Percentiles rank a stretch among this genome's conserved stretches.
Conservation (phyloP, 2,329 filamentous ascomycete species). For the Ophiostoma australiae region DNA sequence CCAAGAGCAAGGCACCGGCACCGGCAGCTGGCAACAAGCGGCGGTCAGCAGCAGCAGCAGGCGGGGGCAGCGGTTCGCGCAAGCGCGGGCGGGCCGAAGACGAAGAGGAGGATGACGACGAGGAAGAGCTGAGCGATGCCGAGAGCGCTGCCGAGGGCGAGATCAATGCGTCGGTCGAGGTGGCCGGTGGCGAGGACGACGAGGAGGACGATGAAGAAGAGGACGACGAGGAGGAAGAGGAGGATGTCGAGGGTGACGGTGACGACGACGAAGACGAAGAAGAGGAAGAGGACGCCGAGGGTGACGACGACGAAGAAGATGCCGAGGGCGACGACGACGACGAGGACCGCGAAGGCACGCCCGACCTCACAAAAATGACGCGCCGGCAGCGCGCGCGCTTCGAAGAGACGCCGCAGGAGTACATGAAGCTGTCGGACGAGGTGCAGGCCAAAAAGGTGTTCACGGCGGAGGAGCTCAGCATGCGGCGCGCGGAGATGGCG, state of each 20-base stretch:
- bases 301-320: slow-evolving; percentile 38
- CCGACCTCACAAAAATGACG: slow-evolving; percentile 56
- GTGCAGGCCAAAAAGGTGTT: slow-evolving; percentile 60
- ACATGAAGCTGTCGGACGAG: slow-evolving; percentile 59
- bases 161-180: slow-evolving; percentile 40
- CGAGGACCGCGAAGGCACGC: slow-evolving; percentile 47
- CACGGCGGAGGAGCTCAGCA: slow-evolving; percentile 57
- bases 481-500: slow-evolving; percentile 59
- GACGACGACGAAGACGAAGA: slow-evolving; percentile 38
- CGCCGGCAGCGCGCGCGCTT: slow-evolving; percentile 57
- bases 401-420: slow-evolving; percentile 48
- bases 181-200: slow-evolving; percentile 44
- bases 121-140: slow-evolving; percentile 30
- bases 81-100: slow-evolving; percentile 15
- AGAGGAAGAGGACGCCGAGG: slow-evolving; percentile 39
- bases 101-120: slow-evolving; percentile 24
- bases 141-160: slow-evolving; percentile 45
- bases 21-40: slow-evolving; percentile 24
- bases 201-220: slow-evolving; percentile 39
- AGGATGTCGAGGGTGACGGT: slow-evolving; percentile 41
- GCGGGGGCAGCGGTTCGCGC: not conserved
- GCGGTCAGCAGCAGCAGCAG: not conserved
- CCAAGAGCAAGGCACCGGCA: slow-evolving; percentile 31
- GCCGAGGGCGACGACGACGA: slow-evolving; percentile 40
- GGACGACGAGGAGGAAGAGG: slow-evolving; percentile 40